Percentiles rank a stretch among this genome's conserved stretches.
Evolutionary conservation across 1,139 yeast genomes (phyloP).

Genomic region (Debaryomyces nepalensis): DNA sequence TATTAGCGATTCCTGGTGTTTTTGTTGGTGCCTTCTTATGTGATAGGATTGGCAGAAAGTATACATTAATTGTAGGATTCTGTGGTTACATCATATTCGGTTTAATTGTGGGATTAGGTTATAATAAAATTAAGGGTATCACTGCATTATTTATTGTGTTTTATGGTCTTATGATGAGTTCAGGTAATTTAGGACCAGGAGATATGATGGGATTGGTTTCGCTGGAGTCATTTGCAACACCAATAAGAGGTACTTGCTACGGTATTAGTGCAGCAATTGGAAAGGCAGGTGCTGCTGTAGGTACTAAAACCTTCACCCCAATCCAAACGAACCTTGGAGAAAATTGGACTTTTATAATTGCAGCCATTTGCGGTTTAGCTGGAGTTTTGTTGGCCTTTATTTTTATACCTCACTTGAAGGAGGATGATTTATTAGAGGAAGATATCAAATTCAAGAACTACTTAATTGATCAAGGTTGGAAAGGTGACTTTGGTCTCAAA

Average conservation of each 20-base stretch:
- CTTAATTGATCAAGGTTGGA: constrained; percentile 69
- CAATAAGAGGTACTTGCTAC: constrained; percentile 70
- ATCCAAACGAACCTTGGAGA: constrained; percentile 39
- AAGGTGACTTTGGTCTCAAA: constrained; percentile 57
- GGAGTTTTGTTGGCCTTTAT: constrained; percentile 66
- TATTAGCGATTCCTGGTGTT: constrained; percentile 53
- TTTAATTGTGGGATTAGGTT: constrained; percentile 52
- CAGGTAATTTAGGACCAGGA: constrained; percentile 80
- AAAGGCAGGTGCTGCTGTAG: constrained; percentile 56
- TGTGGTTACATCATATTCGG: constrained; percentile 52
- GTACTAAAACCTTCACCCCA: constrained; percentile 50
- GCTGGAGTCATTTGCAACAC: constrained; percentile 74
- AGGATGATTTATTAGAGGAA: constrained; percentile 68
- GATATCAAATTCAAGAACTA: constrained; percentile 67
- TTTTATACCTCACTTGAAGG: constrained; percentile 68
- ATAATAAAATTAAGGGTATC: constrained; percentile 43
- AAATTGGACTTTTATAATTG: constrained; percentile 55
- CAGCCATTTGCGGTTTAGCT: constrained; percentile 69
- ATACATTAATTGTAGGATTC: constrained; percentile 52
- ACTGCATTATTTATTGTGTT: constrained; percentile 50
- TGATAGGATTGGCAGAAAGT: constrained; percentile 50
- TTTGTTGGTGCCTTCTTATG: constrained; percentile 47
- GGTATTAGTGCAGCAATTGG: constrained; percentile 55
- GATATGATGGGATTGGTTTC: constrained; percentile 71
- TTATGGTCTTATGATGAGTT: constrained; percentile 52